Conservation (phyloP, 148 eudicot genomes). For the Dianthus caryophyllus region DNA sequence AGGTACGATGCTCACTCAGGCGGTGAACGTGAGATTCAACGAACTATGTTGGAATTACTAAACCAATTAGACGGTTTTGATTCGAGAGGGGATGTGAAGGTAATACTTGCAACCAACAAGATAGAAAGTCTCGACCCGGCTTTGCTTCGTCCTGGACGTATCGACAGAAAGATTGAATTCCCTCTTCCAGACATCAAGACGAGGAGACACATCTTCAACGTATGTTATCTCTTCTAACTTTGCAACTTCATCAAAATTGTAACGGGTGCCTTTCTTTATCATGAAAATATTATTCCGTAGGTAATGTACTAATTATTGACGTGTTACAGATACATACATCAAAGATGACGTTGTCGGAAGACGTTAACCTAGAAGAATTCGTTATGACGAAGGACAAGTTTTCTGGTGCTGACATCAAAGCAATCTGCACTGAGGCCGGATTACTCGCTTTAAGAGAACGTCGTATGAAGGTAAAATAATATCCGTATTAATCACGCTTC, state of each 20-base stretch:
- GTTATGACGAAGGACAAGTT: slow-evolving; percentile 98
- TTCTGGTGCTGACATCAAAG: slow-evolving; percentile 98
- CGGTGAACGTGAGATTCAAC: slow-evolving; percentile 97
- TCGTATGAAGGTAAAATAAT: slow-evolving; percentile 92
- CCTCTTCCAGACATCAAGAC: slow-evolving; percentile 98
- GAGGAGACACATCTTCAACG: slow-evolving; percentile 86
- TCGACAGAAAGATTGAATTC: slow-evolving; percentile 90
- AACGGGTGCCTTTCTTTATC: background rate
- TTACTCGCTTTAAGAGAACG: slow-evolving; percentile 93
- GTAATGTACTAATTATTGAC: background rate
- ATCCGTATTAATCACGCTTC: background rate
- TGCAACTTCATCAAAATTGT: background rate
- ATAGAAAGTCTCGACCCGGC: slow-evolving; percentile 95
- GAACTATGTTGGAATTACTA: slow-evolving; percentile 95
- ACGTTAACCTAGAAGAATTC: slow-evolving; percentile 95
- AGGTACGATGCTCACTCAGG: slow-evolving; percentile 99
- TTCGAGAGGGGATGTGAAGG: slow-evolving; percentile 94
- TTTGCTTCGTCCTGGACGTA: slow-evolving; percentile 91
- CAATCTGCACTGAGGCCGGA: slow-evolving; percentile 98
- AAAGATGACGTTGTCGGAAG: slow-evolving; percentile 95
- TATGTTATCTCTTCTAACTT: slow-evolving; percentile 7
- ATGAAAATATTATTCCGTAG: too few relatives aligned
- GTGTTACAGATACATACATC: slow-evolving; percentile 87
- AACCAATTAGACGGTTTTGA: slow-evolving; percentile 97
- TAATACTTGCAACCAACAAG: slow-evolving; percentile 90